Conservation (phyloP, 2,329 filamentous ascomycete genomes). For the Monosporascus sp. region DNA sequence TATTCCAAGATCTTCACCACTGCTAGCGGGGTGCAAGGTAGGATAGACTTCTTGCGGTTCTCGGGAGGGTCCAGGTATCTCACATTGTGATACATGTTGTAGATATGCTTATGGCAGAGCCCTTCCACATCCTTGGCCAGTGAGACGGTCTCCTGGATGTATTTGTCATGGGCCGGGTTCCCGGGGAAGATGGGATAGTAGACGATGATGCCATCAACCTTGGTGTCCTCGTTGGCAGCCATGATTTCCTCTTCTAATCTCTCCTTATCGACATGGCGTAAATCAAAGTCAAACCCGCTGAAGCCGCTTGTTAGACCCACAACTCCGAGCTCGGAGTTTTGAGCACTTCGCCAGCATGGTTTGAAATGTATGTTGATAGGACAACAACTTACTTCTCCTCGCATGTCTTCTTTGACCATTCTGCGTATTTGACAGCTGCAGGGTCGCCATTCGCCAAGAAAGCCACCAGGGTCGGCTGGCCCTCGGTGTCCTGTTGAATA, state of each 20-base stretch:
- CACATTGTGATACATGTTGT: conserved; percentile 99
- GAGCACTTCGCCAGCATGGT: no score
- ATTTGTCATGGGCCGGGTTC: conserved; percentile 82
- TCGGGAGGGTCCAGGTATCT: conserved; percentile 79
- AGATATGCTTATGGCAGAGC: conserved; percentile 86
- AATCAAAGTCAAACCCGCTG: conserved; percentile 84
- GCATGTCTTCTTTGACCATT: conserved; percentile 96
- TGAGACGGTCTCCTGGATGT: conserved; percentile 90
- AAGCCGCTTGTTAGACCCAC: conserved; percentile 6
- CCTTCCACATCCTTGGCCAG: conserved; percentile 93
- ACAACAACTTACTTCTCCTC: conserved; percentile 76
- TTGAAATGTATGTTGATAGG: background rate
- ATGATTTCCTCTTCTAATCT: conserved; percentile 84
- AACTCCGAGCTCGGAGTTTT: background rate
- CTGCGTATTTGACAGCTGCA: conserved; percentile 86
- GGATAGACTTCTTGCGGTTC: conserved; percentile 79
- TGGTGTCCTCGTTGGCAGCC: conserved; percentile 71
- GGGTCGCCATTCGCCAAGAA: conserved; percentile 92
- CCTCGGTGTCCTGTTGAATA: conserved; percentile 50
- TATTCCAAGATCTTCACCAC: conserved; percentile 97
- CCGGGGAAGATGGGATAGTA: conserved; percentile 93
- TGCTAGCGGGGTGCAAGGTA: conserved; percentile 92
- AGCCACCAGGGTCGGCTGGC: conserved; percentile 73
- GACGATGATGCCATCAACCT: conserved; percentile 86
- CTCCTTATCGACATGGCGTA: conserved; percentile 80